phyloP scores from a whole-genome alignment of 768 basidiomycete genomes.

The Tricholoma terreum region DNA sequence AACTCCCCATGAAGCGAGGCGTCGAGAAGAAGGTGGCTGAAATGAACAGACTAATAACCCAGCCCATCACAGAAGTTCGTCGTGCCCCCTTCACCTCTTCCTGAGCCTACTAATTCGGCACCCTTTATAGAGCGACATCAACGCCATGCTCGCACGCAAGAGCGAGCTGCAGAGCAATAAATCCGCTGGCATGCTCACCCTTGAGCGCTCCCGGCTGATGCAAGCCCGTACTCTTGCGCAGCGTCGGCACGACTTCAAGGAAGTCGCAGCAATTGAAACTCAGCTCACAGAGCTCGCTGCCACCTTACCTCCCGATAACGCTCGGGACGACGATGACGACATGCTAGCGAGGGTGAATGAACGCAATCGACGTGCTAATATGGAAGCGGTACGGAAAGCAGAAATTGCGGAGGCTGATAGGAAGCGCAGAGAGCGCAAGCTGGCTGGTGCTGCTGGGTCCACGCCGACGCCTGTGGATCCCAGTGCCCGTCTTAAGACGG shows the following conservation, averaged over 20 bases:
- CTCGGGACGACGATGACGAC: slow-evolving; percentile 33
- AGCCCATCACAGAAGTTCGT: slow-evolving; percentile 77
- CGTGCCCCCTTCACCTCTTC: slow-evolving; percentile 6
- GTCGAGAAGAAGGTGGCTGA: slow-evolving; percentile 65
- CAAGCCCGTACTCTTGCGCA: slow-evolving; percentile 73
- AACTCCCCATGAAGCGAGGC: slow-evolving; percentile 63
- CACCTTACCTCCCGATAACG: slow-evolving; percentile 7
- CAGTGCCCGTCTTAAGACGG: slow-evolving; percentile 64
- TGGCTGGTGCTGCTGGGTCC: slow-evolving; percentile 38
- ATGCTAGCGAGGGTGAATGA: slow-evolving; percentile 82
- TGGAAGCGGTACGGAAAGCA: slow-evolving; percentile 75
- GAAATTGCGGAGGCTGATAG: slow-evolving; percentile 69
- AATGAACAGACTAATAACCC: slow-evolving; percentile 53
- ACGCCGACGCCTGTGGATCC: slow-evolving; percentile 50
- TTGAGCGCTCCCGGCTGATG: slow-evolving; percentile 65
- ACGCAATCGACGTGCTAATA: slow-evolving; percentile 81
- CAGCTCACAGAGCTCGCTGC: slow-evolving; percentile 55
- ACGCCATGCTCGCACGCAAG: slow-evolving; percentile 74
- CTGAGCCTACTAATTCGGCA: slow-evolving; percentile 5
- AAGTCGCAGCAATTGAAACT: slow-evolving; percentile 58
- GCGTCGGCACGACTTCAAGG: slow-evolving; percentile 66
- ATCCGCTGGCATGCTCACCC: slow-evolving; percentile 35
- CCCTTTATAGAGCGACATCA: slow-evolving; percentile 67
- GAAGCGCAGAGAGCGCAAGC: slow-evolving; percentile 65
- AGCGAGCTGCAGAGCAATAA: slow-evolving; percentile 35